Conservation (phyloP, 257 asterid species). For the Forsythia viridissima region DNA sequence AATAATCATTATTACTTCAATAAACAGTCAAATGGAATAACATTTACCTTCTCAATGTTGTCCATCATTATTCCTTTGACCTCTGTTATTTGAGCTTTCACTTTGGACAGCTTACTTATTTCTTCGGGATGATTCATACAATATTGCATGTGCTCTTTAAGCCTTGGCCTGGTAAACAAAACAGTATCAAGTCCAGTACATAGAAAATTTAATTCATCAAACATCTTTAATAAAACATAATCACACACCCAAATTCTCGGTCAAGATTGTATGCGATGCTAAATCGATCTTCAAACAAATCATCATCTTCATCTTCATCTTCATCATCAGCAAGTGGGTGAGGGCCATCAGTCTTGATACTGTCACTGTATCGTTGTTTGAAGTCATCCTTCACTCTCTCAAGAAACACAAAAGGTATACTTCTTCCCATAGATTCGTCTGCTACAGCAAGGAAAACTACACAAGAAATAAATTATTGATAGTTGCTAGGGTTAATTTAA, state of each 20-base stretch:
- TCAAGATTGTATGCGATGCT: slow-evolving; percentile 98
- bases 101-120: slow-evolving; percentile 89
- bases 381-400: slow-evolving; percentile 97
- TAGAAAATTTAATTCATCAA: slow-evolving; percentile 3
- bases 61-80: slow-evolving; percentile 99
- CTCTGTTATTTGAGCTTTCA: slow-evolving; percentile 95
- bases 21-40: slow-evolving; percentile 6
- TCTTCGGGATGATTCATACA: slow-evolving; percentile 95
- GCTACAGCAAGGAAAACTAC: slow-evolving; percentile 96
- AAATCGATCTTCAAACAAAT: slow-evolving; percentile 80
- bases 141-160: slow-evolving; percentile 93
- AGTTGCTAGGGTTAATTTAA: background rate
- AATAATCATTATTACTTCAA: background rate
- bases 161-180: slow-evolving; percentile 67
- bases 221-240: background rate
- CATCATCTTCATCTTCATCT: slow-evolving; percentile 82
- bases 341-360: slow-evolving; percentile 61
- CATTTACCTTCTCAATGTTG: slow-evolving; percentile 89
- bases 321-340: slow-evolving; percentile 80
- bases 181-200: slow-evolving; percentile 18
- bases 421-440: slow-evolving; percentile 87
- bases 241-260: slow-evolving; percentile 87
- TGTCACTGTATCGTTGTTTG: slow-evolving; percentile 69
- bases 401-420: slow-evolving; percentile 92
- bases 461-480: slow-evolving; percentile 16